Conservation (phyloP, 2,329 filamentous ascomycete species). For the Drechslerella stenobrocha region DNA sequence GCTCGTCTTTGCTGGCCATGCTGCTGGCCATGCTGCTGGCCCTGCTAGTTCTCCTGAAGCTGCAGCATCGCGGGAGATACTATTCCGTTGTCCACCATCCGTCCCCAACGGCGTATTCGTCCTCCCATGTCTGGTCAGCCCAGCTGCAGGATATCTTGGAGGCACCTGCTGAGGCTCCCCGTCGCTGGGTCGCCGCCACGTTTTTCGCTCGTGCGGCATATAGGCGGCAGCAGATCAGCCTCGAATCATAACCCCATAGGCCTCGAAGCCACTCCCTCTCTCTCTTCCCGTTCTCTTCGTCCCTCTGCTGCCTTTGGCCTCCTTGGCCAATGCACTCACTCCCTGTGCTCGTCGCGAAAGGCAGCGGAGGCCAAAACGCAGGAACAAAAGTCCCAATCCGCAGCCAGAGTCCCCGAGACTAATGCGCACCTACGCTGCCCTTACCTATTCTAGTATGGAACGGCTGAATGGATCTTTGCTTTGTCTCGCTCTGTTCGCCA, state of each 20-base stretch:
- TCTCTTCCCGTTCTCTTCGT: not conserved
- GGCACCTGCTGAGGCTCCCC: too few relatives aligned
- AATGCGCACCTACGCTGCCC: not conserved
- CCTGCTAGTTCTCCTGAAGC: too few relatives aligned
- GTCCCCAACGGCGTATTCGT: too few relatives aligned
- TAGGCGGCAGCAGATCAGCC: slow-evolving; percentile 4
- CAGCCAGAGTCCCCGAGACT: too few relatives aligned
- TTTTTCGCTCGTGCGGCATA: slow-evolving; percentile 6
- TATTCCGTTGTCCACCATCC: too few relatives aligned
- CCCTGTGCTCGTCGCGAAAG: not conserved
- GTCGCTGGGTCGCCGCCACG: slow-evolving; percentile 2
- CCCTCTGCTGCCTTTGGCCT: not conserved
- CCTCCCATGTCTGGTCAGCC: too few relatives aligned
- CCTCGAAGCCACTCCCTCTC: too few relatives aligned
- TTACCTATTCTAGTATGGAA: not conserved
- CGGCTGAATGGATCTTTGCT: not conserved
- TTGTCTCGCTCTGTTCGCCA: not conserved
- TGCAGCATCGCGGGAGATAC: too few relatives aligned
- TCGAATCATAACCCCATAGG: not conserved
- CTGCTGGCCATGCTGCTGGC: too few relatives aligned
- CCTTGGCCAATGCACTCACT: slow-evolving; percentile 1
- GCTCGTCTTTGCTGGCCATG: too few relatives aligned
- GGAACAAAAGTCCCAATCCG: slow-evolving; percentile 2
- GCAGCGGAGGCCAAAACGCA: slow-evolving; percentile 7
- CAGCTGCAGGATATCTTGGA: slow-evolving; percentile 1